Base-by-base conservation (phyloP, 2,329 filamentous ascomycete genomes). In the Calonectria montana region DNA sequence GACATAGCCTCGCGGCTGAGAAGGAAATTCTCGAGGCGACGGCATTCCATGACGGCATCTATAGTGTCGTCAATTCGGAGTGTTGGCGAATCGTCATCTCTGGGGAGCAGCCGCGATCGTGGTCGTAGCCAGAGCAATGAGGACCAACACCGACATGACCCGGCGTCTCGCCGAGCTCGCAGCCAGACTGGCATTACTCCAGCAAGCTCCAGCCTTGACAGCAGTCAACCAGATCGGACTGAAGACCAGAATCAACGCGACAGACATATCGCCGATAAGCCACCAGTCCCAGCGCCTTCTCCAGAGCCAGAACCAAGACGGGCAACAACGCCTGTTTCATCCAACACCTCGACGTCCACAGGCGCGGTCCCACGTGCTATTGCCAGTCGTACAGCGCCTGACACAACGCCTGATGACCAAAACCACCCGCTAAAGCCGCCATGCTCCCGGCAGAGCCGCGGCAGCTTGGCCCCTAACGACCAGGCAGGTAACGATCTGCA, bases 1-100 rank as follows among this genome's bases (percentile, higher is more conserved):
- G 85, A 87, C 74, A 79, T 88, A 69, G 84, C 82, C 76, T 84
- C 86, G 73, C 86, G 86, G 74, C 83, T 88, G 77, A 84, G 85
- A 79, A 85, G 86, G 76, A 86, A 84, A 73, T 84, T 88, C 72
- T 81, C 84, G 67, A 81, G 85, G 50, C 76, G 80, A 71, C 83
- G 86, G 74, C 82, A 85, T 69, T 87, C 86, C 67, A 80, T 81
- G 39, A 76, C 82, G 35, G 80, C 81, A 55, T 83, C 84, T 45
- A 75, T 84, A 70, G 76, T 80, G 37, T 83, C 85, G 64, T 82
- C 81, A 64, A 82, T 75, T 66, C 77, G 74, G 75, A 74, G 80
- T 74, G 53, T 67, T 47, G 69, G 74, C 57, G 70, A 77, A 47
- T 70, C 73, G 16, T 76, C 76, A 48, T 76, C 79, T 21, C 48